A percentile compares a stretch with the other conserved stretches of the same genome.
phyloP scores from a whole-genome alignment of 2,329 filamentous ascomycete species.

The Phoma sp. region DNA sequence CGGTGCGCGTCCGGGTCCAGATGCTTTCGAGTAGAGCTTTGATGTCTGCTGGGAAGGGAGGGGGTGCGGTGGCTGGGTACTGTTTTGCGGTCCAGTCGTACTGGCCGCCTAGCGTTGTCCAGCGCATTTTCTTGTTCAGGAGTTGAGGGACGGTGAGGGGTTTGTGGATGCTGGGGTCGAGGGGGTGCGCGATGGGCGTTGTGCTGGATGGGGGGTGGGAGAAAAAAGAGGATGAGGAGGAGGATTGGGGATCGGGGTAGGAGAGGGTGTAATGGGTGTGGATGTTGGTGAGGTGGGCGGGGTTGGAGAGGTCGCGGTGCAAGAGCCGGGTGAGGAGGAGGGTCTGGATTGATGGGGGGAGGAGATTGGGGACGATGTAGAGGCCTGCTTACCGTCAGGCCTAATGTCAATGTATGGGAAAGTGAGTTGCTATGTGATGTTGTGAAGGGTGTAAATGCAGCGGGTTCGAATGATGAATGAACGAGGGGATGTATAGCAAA shows the following conservation, averaged over 20 bases:
- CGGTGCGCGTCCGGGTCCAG: constrained; percentile 78
- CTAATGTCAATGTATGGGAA: neutral
- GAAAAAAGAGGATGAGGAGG: constrained; percentile 60
- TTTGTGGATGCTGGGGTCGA: constrained; percentile 75
- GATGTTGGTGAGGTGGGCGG: constrained; percentile 84
- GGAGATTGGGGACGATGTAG: constrained; percentile 74
- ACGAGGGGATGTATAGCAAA: neutral
- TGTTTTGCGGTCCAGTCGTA: constrained; percentile 93
- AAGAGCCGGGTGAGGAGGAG: constrained; percentile 74
- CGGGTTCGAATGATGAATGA: neutral
- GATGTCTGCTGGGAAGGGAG: constrained; percentile 76
- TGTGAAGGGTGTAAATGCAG: neutral
- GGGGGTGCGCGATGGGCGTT: constrained; percentile 57
- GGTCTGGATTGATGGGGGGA: constrained; percentile 73
- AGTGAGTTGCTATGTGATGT: neutral
- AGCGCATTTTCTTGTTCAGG: constrained; percentile 81
- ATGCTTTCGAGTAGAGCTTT: constrained; percentile 68
- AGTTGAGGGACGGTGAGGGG: constrained; percentile 72
- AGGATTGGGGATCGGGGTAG: constrained; percentile 58
- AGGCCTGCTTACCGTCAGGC: constrained; percentile 65
- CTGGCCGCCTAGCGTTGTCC: constrained; percentile 93
- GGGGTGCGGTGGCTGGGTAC: constrained; percentile 73
- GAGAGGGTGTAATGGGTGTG: constrained; percentile 78
- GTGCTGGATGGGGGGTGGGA: constrained; percentile 46
- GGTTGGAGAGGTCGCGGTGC: constrained; percentile 76